These are phyloP conservation scores for Lactarius quietus DNA, from an alignment of 768 basidiomycete species.

Conservation along the genomic window DNA sequence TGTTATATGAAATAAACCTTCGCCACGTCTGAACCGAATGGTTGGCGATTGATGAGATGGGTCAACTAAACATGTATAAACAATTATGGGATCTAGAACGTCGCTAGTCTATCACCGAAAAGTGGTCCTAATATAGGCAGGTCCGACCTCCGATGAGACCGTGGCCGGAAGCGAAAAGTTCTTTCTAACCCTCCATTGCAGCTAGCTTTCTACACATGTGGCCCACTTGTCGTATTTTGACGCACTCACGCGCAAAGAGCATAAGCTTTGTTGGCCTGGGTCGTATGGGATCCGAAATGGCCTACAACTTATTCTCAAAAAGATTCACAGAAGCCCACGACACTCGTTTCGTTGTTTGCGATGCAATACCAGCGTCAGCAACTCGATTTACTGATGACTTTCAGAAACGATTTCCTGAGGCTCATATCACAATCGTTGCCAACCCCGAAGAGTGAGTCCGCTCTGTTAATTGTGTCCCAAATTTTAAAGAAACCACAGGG, in stretches of 20 bases:
- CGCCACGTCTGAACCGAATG: not conserved
- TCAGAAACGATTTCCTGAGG: constrained; percentile 51
- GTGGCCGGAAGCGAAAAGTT: not conserved
- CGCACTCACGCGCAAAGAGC: constrained; percentile 36
- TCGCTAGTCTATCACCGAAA: not conserved
- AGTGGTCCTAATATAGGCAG: not conserved
- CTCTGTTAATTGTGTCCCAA: constrained; percentile 7
- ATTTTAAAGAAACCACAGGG: constrained; percentile 41
- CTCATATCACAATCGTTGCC: constrained; percentile 52
- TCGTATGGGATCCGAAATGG: constrained; percentile 87
- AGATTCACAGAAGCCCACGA: constrained; percentile 50
- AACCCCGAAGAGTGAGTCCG: constrained; percentile 71
- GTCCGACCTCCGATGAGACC: not conserved
- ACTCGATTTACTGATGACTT: constrained; percentile 55
- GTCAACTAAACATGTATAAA: not conserved
- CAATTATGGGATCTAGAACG: not conserved
- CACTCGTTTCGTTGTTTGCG: constrained; percentile 70
- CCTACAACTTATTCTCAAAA: constrained; percentile 78
- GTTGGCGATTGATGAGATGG: not conserved
- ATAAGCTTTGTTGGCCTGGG: constrained; percentile 85
- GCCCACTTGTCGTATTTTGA: constrained; percentile 43
- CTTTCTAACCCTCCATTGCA: not conserved
- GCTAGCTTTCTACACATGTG: constrained; percentile 40
- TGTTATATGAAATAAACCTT: not conserved
- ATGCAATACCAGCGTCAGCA: constrained; percentile 60